Evolutionary conservation across 148 eudicot genomes (phyloP).

Genomic region (Fallopia convolvulus): DNA sequence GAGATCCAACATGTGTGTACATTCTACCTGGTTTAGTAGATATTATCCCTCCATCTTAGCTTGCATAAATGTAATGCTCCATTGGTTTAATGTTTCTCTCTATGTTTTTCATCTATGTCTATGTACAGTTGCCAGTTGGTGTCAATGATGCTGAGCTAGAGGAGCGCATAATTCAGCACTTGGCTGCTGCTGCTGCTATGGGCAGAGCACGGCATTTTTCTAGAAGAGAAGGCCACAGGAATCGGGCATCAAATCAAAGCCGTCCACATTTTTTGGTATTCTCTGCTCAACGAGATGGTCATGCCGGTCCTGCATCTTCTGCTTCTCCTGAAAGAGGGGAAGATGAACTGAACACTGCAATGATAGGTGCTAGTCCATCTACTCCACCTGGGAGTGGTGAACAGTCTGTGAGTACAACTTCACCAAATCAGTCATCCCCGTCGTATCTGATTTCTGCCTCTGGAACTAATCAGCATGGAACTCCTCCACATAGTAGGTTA

Average conservation of each 20-base stretch:
- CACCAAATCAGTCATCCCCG: slow-evolving; percentile 35
- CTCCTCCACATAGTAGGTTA: slow-evolving; percentile 62
- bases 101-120: neutral
- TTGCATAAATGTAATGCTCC: neutral
- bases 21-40: neutral
- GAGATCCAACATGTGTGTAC: slow-evolving; percentile 80
- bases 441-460: slow-evolving; percentile 40
- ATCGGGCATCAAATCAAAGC: slow-evolving; percentile 70
- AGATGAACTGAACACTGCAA: slow-evolving; percentile 28
- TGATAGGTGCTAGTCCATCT: slow-evolving; percentile 30
- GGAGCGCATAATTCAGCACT: slow-evolving; percentile 93
- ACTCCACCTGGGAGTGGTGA: slow-evolving; percentile 46
- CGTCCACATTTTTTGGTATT: slow-evolving; percentile 77
- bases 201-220: slow-evolving; percentile 80
- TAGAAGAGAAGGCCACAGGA: slow-evolving; percentile 81
- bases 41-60: neutral
- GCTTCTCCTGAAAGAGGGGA: slow-evolving; percentile 40
- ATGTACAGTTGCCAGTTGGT: slow-evolving; percentile 59
- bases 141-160: slow-evolving; percentile 90
- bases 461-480: slow-evolving; percentile 46
- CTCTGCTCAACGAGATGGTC: slow-evolving; percentile 52
- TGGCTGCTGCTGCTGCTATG: slow-evolving; percentile 98
- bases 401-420: slow-evolving; percentile 31
- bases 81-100: neutral
- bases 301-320: slow-evolving; percentile 30